Percentiles rank a stretch among this genome's conserved stretches.
These are phyloP conservation scores for Colletotrichum caudatum DNA, from an alignment of 2,329 filamentous ascomycete genomes.

Conservation along the genomic window DNA sequence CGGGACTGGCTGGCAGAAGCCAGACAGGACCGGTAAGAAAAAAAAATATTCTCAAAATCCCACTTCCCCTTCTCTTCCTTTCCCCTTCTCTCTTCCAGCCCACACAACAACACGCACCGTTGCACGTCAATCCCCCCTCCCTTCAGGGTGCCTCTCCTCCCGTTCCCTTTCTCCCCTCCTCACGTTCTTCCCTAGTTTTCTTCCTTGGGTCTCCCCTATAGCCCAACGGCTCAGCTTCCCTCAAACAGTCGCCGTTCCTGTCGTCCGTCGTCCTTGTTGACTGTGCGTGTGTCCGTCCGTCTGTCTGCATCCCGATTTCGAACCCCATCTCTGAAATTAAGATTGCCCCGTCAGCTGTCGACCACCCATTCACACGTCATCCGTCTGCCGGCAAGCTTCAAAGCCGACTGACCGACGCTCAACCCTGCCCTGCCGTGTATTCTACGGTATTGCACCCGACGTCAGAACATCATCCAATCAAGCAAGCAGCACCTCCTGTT, in stretches of 20 bases:
- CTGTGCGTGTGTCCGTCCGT: conserved; percentile 7
- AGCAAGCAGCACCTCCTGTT: not conserved
- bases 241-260: conserved; percentile 32
- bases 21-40: conserved; percentile 17
- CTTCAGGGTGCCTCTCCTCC: conserved; percentile 55
- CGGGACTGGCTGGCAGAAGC: conserved; percentile 5
- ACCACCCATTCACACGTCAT: conserved; percentile 33
- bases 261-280: conserved; percentile 24
- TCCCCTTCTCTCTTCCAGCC: conserved; percentile 41
- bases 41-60: conserved; percentile 43
- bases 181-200: conserved; percentile 49
- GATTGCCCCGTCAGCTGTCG: conserved; percentile 34
- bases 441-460: conserved; percentile 17
- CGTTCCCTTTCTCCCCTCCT: conserved; percentile 49
- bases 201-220: conserved; percentile 47
- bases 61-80: conserved; percentile 40
- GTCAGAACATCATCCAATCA: conserved; percentile 20
- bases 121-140: conserved; percentile 57
- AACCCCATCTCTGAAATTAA: conserved; percentile 30
- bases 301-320: conserved; percentile 30
- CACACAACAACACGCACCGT: conserved; percentile 52
- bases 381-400: conserved; percentile 22
- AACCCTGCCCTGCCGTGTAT: conserved; percentile 8
- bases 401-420: conserved; percentile 16
- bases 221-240: conserved; percentile 45